Base-by-base conservation (phyloP, 169 alveolate species). In the Theileria luwenshuni region DNA sequence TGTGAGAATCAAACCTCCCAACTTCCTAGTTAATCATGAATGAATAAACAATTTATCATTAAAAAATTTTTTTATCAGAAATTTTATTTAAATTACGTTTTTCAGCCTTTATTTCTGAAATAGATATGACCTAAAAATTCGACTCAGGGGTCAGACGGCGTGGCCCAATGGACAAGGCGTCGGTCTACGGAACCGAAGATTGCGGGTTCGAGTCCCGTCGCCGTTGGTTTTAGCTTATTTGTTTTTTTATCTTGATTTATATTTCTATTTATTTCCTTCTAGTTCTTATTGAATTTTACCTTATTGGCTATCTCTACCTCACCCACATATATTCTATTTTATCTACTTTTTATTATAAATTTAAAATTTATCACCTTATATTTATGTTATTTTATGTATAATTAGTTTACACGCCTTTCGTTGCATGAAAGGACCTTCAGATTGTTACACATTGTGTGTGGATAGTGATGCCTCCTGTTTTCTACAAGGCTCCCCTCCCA, bases 141-240 rank as follows among this genome's bases (percentile, higher is more conserved):
- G 43, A 19, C 76, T 54, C 74, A 13, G 5, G 15, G 19, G 38
- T 15, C 15, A n/a, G 96, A 93, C 97, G 97, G 93, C 97, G 98
- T 95, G 96, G 98, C 97, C 97, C 91, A 95, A 95, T 93, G 98
- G 98, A 95, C 94, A 95, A 86, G 97, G 97, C 98, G 97, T 95
- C 96, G 95, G 98, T 92, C 97, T 95, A 90, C 98, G 98, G 97
- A 95, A 90, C 98, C 95, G 96, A 93, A 94, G 98, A 93, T 94
- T 94, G 97, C 95, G 97, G 98, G 98, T 95, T 95, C 98, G 98
- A 95, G 96, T 94, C 98, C 96, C 95, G 94, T 90, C 96, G 95
- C 85, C 95, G 96, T 91, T 92, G 61, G 48, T 54, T 33, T 68
- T 69, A 15, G 21, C 19, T 35, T 41, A 2, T 17, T 33, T 27